Evolutionary conservation across 495 filamentous ascomycete genomes (phyloP), one percentile per base, ranked within the genome.

Genomic region (Copromyces sp.): DNA sequence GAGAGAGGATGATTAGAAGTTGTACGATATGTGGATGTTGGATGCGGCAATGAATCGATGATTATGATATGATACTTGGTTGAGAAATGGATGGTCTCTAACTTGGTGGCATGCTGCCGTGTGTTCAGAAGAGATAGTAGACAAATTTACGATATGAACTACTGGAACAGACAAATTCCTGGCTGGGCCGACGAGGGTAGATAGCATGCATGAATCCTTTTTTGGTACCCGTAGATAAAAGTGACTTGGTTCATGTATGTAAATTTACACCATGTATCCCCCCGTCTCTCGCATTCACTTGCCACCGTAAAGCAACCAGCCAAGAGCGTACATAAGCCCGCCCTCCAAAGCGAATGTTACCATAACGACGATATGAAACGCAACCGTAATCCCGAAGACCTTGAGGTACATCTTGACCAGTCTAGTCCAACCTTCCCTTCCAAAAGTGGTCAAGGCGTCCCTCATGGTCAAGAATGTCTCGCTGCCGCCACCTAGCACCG

Each of bases 391-490:
- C 37, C 69, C 71, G 68, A 82, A 77, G 65, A 90, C 83, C 87
- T 94, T 94, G 77, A 81, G 81, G 68, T 91, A 88, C 12, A 94
- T 84, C 84, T 89, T 90, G 74, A 89, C 78, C 72, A 94, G 85
- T 24, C 93, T 85, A 35, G 88, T 80, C 75, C 91, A 89, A 69
- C 90, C 89, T 71, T 86, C 81, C 75, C 88, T 85, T 75, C 89
- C 86, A 77, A 96, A 91, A 37, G 87, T 91, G 68, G 81, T 85
- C 89, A 92, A 90, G 0, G 92, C 93, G 74, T 93, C 91, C 39
- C 86, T 78, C 78, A 94, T 85, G 61, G 87, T 87, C 70, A 92
- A 84, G 74, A 84, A 87, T 32, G 53, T 65, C 29, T 65, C 53
- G 76, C 91, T 90, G 78, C 86, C 87, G 70, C 92, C 93, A 72